A percentile compares a stretch with the other conserved stretches of the same genome.
These are phyloP conservation scores for Colletotrichum sojae DNA, from an alignment of 2,329 filamentous ascomycete species.

Conservation along the genomic window DNA sequence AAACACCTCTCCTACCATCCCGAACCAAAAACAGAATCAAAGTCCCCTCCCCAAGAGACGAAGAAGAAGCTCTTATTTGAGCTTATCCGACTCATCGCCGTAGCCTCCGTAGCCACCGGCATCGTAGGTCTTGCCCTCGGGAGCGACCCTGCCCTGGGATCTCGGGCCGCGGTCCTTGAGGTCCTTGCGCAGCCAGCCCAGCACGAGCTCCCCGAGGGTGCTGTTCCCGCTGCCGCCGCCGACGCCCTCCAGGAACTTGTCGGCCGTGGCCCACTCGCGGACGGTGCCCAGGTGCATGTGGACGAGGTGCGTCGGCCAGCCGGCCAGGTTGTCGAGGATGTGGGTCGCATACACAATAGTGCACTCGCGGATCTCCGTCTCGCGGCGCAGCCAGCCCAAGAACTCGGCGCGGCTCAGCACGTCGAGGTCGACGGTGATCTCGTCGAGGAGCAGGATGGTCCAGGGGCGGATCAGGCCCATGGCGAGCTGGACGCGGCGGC, in stretches of 20 bases:
- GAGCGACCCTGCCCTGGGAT: conserved; percentile 66
- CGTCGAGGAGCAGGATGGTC: conserved; percentile 91
- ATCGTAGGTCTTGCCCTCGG: conserved; percentile 76
- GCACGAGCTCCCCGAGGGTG: conserved; percentile 86
- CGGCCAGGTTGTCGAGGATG: conserved; percentile 93
- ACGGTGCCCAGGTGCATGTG: conserved; percentile 94
- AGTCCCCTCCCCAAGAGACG: not conserved
- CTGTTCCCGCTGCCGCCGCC: conserved; percentile 77
- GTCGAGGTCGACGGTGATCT: conserved; percentile 97
- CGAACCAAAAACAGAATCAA: not conserved
- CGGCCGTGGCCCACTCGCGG: conserved; percentile 86
- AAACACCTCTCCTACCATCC: not conserved
- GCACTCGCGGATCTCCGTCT: conserved; percentile 86
- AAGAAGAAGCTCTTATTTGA: conserved; percentile 35
- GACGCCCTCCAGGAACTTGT: conserved; percentile 74
- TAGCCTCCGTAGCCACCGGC: conserved; percentile 69
- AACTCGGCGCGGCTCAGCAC: conserved; percentile 89
- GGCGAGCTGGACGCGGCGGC: conserved; percentile 91
- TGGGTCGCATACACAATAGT: conserved; percentile 98
- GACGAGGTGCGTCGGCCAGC: conserved; percentile 95
- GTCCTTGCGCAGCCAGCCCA: conserved; percentile 89
- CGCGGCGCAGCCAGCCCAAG: conserved; percentile 84
- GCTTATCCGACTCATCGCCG: conserved; percentile 64
- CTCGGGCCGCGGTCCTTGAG: conserved; percentile 84
- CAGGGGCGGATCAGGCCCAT: conserved; percentile 96